Base-by-base conservation (phyloP, 768 basidiomycete genomes). In the Tephrocybe rancida region DNA sequence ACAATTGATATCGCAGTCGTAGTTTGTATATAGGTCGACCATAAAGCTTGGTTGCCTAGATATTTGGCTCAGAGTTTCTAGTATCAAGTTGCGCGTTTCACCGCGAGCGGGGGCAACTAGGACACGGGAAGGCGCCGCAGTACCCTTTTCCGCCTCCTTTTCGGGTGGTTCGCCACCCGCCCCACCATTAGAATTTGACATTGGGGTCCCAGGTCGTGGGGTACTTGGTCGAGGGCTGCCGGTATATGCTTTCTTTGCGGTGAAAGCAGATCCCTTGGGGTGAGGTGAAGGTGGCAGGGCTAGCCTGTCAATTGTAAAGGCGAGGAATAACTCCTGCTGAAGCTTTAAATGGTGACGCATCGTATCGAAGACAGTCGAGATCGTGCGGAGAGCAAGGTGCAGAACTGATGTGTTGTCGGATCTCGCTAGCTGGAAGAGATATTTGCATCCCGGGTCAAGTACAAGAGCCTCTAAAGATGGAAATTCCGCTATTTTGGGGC, bases 1-100 rank as follows among this genome's bases (percentile, higher is more conserved):
- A 68, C 92, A 94, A 64, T 98, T 96, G 59, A 90, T 85, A 64
- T 97, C 94, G 64, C 95, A 98, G 66, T 99, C 97, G 69, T 98
- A 99, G 68, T 98, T 99, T 50, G 86, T 81, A 74, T 93, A 99
- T 13, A 97, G 75, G 63, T 98, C 94, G 42, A 96, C 92, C 90
- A 97, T 93, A 74, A 96, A 95, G 65, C 87, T 91, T 2, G 91
- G 84, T 61, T 90, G 85, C 2, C 88, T 79, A 14, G 91, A 87
- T 39, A 95, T 82, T 49, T 91, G 88, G 49, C 81, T 82, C 22
- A 98, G 73, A 4, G 90, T 90, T 69, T 98, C 96, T 54, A 99
- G 74, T 63, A 98, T 86, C 51, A 98, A 73, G 64, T 96, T 92
- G 21, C 94, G 83, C 8, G 88, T 92, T 70, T 95, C 92, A 26